Evolutionary conservation across 2,329 filamentous ascomycete genomes (phyloP), one percentile per base, ranked within the genome.

Genomic region (Achaetomium macrosporum): DNA sequence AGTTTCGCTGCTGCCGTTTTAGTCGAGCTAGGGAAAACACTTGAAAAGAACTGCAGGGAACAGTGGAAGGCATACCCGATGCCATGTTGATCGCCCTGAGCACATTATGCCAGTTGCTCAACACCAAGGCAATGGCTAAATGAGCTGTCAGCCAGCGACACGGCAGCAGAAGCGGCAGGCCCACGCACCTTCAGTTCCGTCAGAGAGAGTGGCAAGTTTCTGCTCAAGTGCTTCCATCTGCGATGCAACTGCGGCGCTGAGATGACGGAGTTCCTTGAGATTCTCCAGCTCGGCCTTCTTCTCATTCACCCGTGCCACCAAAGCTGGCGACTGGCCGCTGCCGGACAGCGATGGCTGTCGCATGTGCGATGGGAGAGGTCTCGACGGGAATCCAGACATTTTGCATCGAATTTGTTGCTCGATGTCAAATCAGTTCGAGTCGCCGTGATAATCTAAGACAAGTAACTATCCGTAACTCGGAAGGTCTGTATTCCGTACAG

Each of bases 101-200:
- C 59, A 95, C 88, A 62, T 89, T 91, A 68, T 91, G 86, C 89
- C 89, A 95, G 68, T 93, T 95, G 49, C 85, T 81, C 66, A 95
- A 75, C 19, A 95, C 88, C n/a, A 85, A 80, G 37, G 89, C 88
- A 63, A 95, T 89, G 55, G 87, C 88, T 90, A 33, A 11, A 66
- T 50, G 29, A 35, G 15, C 3, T 49, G 57, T 60, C 36, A 47
- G 51, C 55, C 16, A 42, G 43, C 37, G 36, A 44, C 20, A 20
- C 17, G 30, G 15, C 17, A 55, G 42, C 29, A 31, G 12, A 39
- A 20, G 20, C 17, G 41, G 45, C 17, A 51, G 4, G 13, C 5
- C 33, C 19, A 50, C 66, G 56, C 66, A 87, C 86, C 86, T 79
- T 93, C 87, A 30, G 89, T 93, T 13, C 89, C 89, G 62, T 90